phyloP scores from a whole-genome alignment of 2,329 filamentous ascomycete genomes.

The Rhynchosporium agropyri region DNA sequence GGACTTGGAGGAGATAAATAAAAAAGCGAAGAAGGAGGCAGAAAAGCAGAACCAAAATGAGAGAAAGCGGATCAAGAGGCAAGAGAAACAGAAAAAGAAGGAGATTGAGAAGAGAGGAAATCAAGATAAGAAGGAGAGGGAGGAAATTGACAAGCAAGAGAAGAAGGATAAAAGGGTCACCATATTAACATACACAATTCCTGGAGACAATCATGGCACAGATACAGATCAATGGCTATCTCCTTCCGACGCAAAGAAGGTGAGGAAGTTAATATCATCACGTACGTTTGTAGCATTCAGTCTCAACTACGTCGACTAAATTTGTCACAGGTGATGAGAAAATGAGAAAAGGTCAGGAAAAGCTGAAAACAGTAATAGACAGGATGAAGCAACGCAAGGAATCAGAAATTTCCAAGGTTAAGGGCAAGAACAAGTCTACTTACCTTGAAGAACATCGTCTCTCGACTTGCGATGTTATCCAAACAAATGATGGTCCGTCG shows the following conservation, averaged over 20 bases:
- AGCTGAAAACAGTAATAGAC: too few relatives aligned
- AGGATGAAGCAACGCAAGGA: background rate
- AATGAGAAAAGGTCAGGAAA: too few relatives aligned
- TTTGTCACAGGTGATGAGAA: background rate
- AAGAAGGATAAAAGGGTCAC: background rate
- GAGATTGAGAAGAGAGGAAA: background rate
- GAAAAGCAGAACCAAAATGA: background rate
- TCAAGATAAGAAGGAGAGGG: background rate
- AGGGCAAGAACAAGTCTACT: background rate
- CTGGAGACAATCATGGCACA: background rate
- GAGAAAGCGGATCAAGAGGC: background rate
- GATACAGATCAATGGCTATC: slow-evolving; percentile 6
- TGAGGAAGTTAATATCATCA: background rate
- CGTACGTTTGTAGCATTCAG: background rate
- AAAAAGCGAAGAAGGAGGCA: background rate
- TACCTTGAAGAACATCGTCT: background rate
- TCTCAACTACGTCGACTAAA: background rate
- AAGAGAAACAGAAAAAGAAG: background rate
- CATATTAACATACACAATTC: background rate
- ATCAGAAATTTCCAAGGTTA: background rate
- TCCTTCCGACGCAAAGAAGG: slow-evolving; percentile 3
- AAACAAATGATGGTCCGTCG: slow-evolving; percentile 1
- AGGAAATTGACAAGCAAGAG: background rate
- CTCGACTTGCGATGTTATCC: background rate
- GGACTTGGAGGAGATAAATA: too few relatives aligned